Evolutionary conservation across 139 green algal species (phyloP).

Genomic region (Tetraselmis striata): DNA sequence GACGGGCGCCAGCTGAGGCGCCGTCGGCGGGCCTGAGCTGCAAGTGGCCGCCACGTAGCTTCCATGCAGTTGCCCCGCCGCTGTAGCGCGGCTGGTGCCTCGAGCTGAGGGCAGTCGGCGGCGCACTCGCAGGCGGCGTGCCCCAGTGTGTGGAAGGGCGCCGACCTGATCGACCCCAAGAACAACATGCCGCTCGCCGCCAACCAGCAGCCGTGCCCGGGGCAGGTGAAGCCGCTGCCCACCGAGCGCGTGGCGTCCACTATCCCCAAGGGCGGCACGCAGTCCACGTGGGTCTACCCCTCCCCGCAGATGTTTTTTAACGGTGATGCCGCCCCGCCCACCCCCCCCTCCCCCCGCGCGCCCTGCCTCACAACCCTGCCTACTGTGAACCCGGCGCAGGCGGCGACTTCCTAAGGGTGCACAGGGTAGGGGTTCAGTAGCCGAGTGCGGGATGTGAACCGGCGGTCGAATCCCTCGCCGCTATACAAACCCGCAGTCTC

Average conservation of each 20-base stretch:
- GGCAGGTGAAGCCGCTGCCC: constrained; percentile 72
- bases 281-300: constrained; percentile 80
- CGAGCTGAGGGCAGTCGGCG: too few relatives aligned
- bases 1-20: too few relatives aligned
- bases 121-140: constrained; percentile 12
- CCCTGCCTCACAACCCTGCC: background rate
- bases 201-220: constrained; percentile 79
- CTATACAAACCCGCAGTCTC: too few relatives aligned
- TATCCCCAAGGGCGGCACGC: constrained; percentile 88
- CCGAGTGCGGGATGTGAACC: too few relatives aligned
- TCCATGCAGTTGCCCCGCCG: too few relatives aligned
- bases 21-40: too few relatives aligned
- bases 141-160: constrained; percentile 16
- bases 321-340: constrained; percentile 32
- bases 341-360: background rate
- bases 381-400: background rate
- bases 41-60: background rate
- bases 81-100: too few relatives aligned
- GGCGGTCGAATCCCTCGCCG: too few relatives aligned
- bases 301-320: constrained; percentile 98
- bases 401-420: too few relatives aligned
- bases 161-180: constrained; percentile 56
- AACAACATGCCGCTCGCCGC: constrained; percentile 90
- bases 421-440: too few relatives aligned
- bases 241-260: constrained; percentile 57